These are phyloP conservation scores for Parmales sp. DNA, from an alignment of 108 stramenopile genomes.

Conservation along the genomic window DNA sequence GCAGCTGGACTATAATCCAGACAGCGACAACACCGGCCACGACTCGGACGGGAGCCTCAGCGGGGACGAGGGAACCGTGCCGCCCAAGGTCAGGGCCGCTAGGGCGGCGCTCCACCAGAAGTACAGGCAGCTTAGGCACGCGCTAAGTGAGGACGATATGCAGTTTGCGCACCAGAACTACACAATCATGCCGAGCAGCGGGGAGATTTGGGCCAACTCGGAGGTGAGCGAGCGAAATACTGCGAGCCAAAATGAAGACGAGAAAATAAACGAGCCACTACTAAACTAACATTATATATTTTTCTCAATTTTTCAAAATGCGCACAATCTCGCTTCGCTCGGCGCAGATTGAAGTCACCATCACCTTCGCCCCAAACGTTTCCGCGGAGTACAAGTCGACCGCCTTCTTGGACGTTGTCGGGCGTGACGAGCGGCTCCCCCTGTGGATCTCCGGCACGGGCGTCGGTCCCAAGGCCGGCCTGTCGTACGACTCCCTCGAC, in stretches of 20 bases:
- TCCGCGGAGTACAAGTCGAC: slow-evolving; percentile 38
- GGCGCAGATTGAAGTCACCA: slow-evolving; percentile 44
- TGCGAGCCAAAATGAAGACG: too few species aligned
- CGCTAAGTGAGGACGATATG: slow-evolving; percentile 40
- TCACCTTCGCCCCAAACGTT: slow-evolving; percentile 35
- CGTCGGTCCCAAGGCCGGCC: slow-evolving; percentile 44
- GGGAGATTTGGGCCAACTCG: slow-evolving; percentile 45
- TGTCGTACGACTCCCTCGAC: slow-evolving; percentile 42
- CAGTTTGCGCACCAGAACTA: slow-evolving; percentile 48
- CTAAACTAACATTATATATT: too few species aligned
- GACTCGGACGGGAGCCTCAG: slow-evolving; percentile 8
- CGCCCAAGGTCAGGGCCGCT: slow-evolving; percentile 17
- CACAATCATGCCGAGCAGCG: slow-evolving; percentile 34
- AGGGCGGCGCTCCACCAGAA: slow-evolving; percentile 35
- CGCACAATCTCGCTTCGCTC: too few species aligned
- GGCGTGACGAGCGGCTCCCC: slow-evolving; percentile 41
- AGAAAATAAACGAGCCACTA: too few species aligned
- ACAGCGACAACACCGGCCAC: background rate
- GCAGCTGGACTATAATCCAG: background rate
- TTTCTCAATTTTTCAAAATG: too few species aligned
- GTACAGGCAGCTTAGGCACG: slow-evolving; percentile 39
- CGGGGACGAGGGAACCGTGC: slow-evolving; percentile 12
- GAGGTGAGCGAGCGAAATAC: too few species aligned
- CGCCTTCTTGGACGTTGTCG: slow-evolving; percentile 44
- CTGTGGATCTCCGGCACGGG: slow-evolving; percentile 32